phyloP scores from a whole-genome alignment of 78 protist species.

The Polysphondylium violaceum region DNA sequence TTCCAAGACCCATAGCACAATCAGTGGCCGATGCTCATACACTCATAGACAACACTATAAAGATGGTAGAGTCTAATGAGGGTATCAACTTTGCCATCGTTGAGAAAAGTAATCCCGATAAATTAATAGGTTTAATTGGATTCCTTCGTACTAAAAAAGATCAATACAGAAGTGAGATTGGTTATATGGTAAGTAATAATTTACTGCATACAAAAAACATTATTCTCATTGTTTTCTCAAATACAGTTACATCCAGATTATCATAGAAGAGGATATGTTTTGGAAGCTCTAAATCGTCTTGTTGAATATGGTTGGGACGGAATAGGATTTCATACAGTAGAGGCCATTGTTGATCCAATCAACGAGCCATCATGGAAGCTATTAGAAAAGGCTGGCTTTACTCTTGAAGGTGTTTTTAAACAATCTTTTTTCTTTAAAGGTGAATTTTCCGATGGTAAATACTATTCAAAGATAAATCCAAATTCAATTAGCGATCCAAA shows the following conservation, averaged over 20 bases:
- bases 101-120: background rate
- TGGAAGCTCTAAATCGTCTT: background rate
- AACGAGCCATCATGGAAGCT: background rate
- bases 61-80: slow-evolving; percentile 3
- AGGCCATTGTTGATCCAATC: slow-evolving; percentile 16
- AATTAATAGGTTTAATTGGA: background rate
- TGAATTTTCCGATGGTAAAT: too few species aligned
- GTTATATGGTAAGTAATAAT: background rate
- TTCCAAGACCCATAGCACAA: slow-evolving; percentile 29
- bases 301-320: slow-evolving; percentile 25
- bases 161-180: slow-evolving; percentile 6
- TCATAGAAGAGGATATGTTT: slow-evolving; percentile 30
- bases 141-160: background rate
- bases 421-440: background rate
- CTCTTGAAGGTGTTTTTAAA: background rate
- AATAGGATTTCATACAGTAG: slow-evolving; percentile 18
- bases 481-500: too few species aligned
- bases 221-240: too few species aligned
- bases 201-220: too few species aligned
- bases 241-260: background rate
- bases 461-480: too few species aligned
- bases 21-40: background rate
- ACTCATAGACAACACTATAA: background rate
- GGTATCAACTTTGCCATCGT: background rate
- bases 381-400: background rate